Evolutionary conservation across 2,329 filamentous ascomycete species (phyloP), one percentile per base, ranked within the genome.

Genomic region (Sporothrix pallida): DNA sequence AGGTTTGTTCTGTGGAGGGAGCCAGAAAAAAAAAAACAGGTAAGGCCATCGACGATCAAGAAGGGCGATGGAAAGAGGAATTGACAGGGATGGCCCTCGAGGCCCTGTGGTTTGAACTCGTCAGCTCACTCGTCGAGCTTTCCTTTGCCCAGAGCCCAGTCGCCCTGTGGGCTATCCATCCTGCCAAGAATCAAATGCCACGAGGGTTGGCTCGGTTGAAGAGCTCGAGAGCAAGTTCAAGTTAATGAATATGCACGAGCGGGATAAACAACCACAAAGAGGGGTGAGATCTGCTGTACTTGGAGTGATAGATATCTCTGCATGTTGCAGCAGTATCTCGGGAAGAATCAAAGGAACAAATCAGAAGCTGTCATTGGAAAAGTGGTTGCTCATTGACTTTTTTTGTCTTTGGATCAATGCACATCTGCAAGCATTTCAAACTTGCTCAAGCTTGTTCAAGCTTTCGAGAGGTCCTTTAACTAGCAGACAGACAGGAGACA

Each of bases 1-100:
- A 31, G 20, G 54, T 17, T 17, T 10, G n/a, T 23, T 2, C 8
- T 4, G 10, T 6, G 26, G 42, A 9, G 63, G 31, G 2, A 63
- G 17, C 60, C 60, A 62, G n/a, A 65, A 12, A 63, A 12, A 63
- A 12, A 23, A 69, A 69, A 69, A 69, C 67, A 42, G 67, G 67
- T 42, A 54, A 56, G 13, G 62, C 44, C 7, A 37, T 20, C 17
- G 67, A 54, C 48, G 67, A 69, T 69, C 67, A 31, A n/a, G 67
- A 69, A 54, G 48, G 48, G 48, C 12, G 7, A 52, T 13, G 26
- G 26, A 26, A 42, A n/a, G 26, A 69, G 17, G 44, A n/a, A 52
- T 52, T 46, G 44, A 20, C 46, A 68, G 44, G 65, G 44, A 26
- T 50, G 26, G 15, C 15, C 12, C 50, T 54, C 50, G 20, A 56